These are phyloP conservation scores for Salvia rosmarinus DNA, from an alignment of 257 asterid species.

Conservation along the genomic window DNA sequence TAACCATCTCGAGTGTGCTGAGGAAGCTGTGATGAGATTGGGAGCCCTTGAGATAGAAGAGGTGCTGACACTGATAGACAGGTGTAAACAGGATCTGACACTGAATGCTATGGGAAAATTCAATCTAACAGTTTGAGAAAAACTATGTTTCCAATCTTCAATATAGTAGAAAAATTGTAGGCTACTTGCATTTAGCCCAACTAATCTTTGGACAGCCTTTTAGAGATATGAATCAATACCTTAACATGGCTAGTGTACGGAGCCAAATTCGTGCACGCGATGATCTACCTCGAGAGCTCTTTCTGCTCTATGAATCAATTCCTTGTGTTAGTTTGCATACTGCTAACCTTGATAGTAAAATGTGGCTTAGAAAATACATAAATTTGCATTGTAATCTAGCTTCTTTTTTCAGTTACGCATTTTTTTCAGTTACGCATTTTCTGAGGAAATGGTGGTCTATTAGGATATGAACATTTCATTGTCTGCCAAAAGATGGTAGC, in stretches of 20 bases:
- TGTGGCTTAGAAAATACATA: too few species aligned
- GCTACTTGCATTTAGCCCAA: too few species aligned
- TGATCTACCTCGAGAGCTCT: constrained; percentile 68
- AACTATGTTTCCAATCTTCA: not conserved
- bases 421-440: not conserved
- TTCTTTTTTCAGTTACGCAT: not conserved
- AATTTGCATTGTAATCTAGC: too few species aligned
- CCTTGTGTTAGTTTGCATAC: not conserved
- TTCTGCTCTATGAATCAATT: constrained; percentile 51
- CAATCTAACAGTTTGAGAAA: constrained; percentile 11
- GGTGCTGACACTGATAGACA: constrained; percentile 82
- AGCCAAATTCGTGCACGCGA: constrained; percentile 82
- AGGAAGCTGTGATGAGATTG: constrained; percentile 56
- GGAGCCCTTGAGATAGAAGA: constrained; percentile 61
- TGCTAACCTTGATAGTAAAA: too few species aligned
- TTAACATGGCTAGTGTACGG: constrained; percentile 76
- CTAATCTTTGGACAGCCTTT: not conserved
- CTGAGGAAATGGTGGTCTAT: not conserved
- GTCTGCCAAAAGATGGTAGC: constrained; percentile 27
- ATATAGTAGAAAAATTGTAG: not conserved
- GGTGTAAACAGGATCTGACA: constrained; percentile 57
- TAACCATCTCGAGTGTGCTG: constrained; percentile 63
- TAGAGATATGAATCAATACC: constrained; percentile 42
- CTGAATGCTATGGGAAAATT: constrained; percentile 55
- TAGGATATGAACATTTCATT: constrained; percentile 10